Conservation (phyloP, 768 basidiomycete genomes). For the Amanita exitialis region DNA sequence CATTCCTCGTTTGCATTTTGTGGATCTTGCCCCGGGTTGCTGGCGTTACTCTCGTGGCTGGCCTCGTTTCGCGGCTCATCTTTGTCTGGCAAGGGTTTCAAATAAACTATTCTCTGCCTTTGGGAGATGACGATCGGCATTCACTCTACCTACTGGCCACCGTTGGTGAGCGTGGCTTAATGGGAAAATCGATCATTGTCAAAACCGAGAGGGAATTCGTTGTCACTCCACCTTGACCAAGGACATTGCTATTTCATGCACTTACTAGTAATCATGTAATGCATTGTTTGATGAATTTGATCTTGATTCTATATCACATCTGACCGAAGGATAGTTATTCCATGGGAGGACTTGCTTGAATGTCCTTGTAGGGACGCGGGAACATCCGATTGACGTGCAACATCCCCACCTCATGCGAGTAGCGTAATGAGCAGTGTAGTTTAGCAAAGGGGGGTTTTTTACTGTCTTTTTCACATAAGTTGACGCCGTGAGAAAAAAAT, state of each 20-base stretch:
- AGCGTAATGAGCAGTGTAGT: too few species aligned
- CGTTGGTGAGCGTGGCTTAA: not conserved
- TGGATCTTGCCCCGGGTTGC: conserved; percentile 17
- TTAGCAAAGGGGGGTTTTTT: too few species aligned
- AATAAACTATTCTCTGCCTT: conserved; percentile 20
- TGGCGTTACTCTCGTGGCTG: conserved; percentile 17
- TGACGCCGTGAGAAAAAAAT: too few species aligned
- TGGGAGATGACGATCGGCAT: conserved; percentile 33
- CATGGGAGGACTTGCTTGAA: too few species aligned
- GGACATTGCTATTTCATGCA: too few species aligned
- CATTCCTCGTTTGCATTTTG: conserved; percentile 16
- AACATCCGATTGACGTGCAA: too few species aligned
- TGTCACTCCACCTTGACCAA: not conserved
- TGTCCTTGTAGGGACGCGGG: too few species aligned
- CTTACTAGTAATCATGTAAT: too few species aligned
- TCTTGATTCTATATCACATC: not conserved
- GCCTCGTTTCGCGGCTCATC: conserved; percentile 18
- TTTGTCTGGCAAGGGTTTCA: conserved; percentile 28
- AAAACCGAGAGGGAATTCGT: not conserved
- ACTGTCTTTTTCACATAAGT: too few species aligned
- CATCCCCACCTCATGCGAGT: too few species aligned
- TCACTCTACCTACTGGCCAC: conserved; percentile 24
- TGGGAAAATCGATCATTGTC: not conserved
- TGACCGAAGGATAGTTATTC: too few species aligned
- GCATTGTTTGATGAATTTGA: not conserved